Percentiles rank a stretch among this genome's conserved stretches.
Evolutionary conservation across 345 rosid species (phyloP).

Genomic region (Citrus reticulata): DNA sequence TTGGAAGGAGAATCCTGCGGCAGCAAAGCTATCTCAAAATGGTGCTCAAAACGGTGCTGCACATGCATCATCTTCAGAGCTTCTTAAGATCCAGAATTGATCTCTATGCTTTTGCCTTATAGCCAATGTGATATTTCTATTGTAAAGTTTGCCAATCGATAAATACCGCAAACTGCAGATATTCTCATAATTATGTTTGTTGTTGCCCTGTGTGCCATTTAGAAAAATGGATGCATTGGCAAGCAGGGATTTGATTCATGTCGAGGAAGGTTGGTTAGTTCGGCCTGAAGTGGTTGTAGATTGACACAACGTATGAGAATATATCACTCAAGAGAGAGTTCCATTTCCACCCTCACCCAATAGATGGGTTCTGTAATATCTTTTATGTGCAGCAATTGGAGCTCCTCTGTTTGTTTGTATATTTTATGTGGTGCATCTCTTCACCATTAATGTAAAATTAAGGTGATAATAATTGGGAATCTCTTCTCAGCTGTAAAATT

Average conservation of each 20-base stretch:
- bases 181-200: neutral
- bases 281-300: neutral
- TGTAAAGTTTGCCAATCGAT: neutral
- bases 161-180: neutral
- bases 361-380: neutral
- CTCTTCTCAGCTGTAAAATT: neutral
- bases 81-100: constrained; percentile 14
- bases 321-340: neutral
- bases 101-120: neutral
- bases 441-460: neutral
- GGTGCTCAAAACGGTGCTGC: constrained; percentile 19
- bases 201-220: neutral
- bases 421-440: neutral
- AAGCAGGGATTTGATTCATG: neutral
- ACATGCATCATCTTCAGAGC: constrained; percentile 10
- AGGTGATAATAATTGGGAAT: neutral
- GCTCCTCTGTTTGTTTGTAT: neutral
- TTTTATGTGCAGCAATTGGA: neutral
- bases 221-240: neutral
- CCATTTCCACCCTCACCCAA: neutral
- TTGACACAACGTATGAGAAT: neutral
- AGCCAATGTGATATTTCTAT: too few species aligned
- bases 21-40: constrained; percentile 22
- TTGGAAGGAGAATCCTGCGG: constrained; percentile 20
- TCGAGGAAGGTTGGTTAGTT: neutral